Evolutionary conservation across 208 protist genomes (phyloP).

Genomic region (Acanthamoeba lenticulata): DNA sequence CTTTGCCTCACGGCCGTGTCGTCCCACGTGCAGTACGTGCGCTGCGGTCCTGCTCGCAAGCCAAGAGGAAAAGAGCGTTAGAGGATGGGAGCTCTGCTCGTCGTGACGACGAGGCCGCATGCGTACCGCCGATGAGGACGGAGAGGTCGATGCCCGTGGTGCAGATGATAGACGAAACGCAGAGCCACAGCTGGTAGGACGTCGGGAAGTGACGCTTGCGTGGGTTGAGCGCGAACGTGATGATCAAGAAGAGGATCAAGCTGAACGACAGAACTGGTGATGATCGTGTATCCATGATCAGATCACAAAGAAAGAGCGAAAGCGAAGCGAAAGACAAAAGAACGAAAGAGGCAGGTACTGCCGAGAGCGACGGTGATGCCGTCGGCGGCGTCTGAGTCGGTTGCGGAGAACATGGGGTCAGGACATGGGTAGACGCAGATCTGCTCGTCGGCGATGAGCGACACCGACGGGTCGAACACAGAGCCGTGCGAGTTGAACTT

Average conservation of each 20-base stretch:
- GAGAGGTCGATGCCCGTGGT: neutral
- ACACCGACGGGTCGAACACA: neutral
- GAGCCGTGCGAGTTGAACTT: slow-evolving; percentile 15
- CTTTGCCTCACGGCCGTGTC: neutral
- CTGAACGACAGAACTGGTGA: neutral
- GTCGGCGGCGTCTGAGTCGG: neutral
- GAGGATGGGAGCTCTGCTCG: neutral
- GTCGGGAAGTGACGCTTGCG: slow-evolving; percentile 26
- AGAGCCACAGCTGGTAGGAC: neutral
- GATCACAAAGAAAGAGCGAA: neutral
- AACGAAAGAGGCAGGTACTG: no score
- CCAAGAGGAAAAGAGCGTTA: no score
- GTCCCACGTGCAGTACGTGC: slow-evolving; percentile 3
- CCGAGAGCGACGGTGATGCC: neutral
- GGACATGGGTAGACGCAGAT: neutral
- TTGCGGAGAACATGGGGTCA: neutral
- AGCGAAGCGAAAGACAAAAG: no score
- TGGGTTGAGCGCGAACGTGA: neutral
- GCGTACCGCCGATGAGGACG: neutral
- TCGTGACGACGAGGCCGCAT: neutral
- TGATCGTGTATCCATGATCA: no score
- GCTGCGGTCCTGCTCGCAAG: neutral
- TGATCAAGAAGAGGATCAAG: neutral
- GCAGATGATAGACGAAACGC: neutral
- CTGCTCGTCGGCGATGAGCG: neutral